Base-by-base conservation (phyloP, 2,329 filamentous ascomycete genomes). In the Colletotrichum lindemuthianum region DNA sequence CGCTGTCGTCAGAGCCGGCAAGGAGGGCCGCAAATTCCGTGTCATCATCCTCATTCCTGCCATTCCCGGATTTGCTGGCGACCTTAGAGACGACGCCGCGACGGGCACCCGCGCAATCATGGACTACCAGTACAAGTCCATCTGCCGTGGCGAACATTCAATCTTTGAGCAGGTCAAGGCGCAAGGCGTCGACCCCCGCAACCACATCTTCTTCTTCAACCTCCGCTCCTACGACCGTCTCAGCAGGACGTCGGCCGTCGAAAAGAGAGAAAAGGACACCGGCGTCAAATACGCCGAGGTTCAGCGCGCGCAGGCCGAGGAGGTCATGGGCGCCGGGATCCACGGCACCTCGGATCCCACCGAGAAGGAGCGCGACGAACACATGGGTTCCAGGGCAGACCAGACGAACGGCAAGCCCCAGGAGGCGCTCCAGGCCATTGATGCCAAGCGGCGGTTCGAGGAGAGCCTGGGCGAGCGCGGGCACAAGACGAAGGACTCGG, bases 81-180 rank as follows among this genome's bases (percentile, higher is more conserved):
- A 98, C 73, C 83, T 99, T 36, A 84, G 94, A 60, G 88, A 93
- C 11, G 89, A 92, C 70, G 93, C 91, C 16, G 95, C 95, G 0
- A 87, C 88, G 1, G 95, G 95, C 9, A 98, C 95, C 0, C 81
- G 93, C 52, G 95, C 94, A 10, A 99, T 98, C 72, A 98, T 99
- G 93, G 94, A 98, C 75, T 98, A 97, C 73, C 96, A 98, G 75
- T 99, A 96, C 83, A 97, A 96, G 78, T 97, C 93, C 0, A 97
- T 99, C 69, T 92, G 91, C 72, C 90, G 96, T 48, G 96, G 96
- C 6, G 90, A 96, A 68, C 84, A 98, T 74, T 97, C 93, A 5
- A 98, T 99, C 56, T 96, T 91, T 70, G 93, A 87, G 43, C 90
- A 91, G 73, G 88, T 97, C 61, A 78, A 77, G 59, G 87, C 86